These are phyloP conservation scores for Metschnikowia lachancei DNA, from an alignment of 805 yeast species.

Conservation along the genomic window DNA sequence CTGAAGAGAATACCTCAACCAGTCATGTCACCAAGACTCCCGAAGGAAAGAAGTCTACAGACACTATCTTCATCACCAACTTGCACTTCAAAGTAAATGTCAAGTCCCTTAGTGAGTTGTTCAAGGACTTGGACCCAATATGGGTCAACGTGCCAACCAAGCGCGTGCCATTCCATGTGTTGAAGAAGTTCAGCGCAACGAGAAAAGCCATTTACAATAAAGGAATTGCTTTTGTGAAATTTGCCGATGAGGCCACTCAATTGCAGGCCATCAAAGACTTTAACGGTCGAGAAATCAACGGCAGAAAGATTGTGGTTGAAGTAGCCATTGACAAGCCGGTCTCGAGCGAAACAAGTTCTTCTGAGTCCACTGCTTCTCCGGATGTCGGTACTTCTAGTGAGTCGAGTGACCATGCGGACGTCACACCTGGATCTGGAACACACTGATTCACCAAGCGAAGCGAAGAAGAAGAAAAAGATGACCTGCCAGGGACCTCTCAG, in stretches of 20 bases:
- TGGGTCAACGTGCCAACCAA: slow-evolving; percentile 61
- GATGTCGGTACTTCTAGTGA: slow-evolving; percentile 1
- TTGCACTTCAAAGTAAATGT: slow-evolving; percentile 51
- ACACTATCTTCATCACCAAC: slow-evolving; percentile 61
- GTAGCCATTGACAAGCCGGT: slow-evolving; percentile 65
- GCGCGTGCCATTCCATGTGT: slow-evolving; percentile 43
- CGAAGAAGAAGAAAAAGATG: background rate
- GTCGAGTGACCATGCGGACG: slow-evolving; percentile 1
- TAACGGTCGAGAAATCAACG: slow-evolving; percentile 62
- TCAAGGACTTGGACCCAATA: slow-evolving; percentile 49
- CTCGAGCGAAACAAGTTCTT: slow-evolving; percentile 9
- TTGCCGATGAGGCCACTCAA: slow-evolving; percentile 60
- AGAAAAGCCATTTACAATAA: slow-evolving; percentile 45
- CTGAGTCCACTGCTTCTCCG: slow-evolving; percentile 5
- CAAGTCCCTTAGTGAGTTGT: slow-evolving; percentile 44
- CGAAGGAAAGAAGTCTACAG: slow-evolving; percentile 54
- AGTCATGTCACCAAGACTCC: slow-evolving; percentile 21
- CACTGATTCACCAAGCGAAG: background rate
- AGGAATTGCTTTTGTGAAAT: slow-evolving; percentile 66
- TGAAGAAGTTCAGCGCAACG: slow-evolving; percentile 45
- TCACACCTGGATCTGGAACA: background rate
- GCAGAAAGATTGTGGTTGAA: slow-evolving; percentile 62
- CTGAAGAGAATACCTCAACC: background rate
- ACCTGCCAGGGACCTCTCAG: background rate
- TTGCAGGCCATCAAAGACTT: slow-evolving; percentile 67